These are phyloP conservation scores for Cenococcum geophilum DNA, from an alignment of 495 filamentous ascomycete species.

Conservation along the genomic window DNA sequence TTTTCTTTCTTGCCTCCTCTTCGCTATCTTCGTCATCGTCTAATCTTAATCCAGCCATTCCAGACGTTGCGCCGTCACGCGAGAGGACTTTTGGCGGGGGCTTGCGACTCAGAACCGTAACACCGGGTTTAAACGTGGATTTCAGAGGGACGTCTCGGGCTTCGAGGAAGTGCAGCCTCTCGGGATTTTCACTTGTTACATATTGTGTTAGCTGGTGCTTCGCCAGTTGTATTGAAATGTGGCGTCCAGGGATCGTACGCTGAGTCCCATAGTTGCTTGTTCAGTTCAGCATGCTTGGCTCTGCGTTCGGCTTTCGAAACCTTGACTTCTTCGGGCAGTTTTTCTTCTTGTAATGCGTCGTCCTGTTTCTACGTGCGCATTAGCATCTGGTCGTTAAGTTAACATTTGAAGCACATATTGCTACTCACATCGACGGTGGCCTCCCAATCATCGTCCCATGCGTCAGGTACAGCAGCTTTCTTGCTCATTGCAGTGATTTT, in stretches of 20 bases:
- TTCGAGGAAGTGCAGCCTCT: constrained; percentile 68
- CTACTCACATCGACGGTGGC: constrained; percentile 60
- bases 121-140: constrained; percentile 73
- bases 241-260: constrained; percentile 53
- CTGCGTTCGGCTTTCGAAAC: constrained; percentile 68
- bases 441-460: constrained; percentile 93
- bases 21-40: constrained; percentile 57
- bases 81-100: constrained; percentile 51
- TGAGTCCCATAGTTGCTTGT: constrained; percentile 80
- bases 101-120: constrained; percentile 79
- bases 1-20: constrained; percentile 58
- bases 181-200: constrained; percentile 48
- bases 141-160: constrained; percentile 63
- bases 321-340: constrained; percentile 32
- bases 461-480: constrained; percentile 56
- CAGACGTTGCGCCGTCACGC: constrained; percentile 48
- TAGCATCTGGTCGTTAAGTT: constrained; percentile 7
- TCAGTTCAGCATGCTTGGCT: constrained; percentile 73
- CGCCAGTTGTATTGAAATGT: constrained; percentile 19
- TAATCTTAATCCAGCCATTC: constrained; percentile 47
- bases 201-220: constrained; percentile 15
- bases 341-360: constrained; percentile 16
- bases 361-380: constrained; percentile 38
- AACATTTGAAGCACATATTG: background rate
- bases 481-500: constrained; percentile 39